phyloP scores from a whole-genome alignment of 257 asterid species.

The Ilex asprella region DNA sequence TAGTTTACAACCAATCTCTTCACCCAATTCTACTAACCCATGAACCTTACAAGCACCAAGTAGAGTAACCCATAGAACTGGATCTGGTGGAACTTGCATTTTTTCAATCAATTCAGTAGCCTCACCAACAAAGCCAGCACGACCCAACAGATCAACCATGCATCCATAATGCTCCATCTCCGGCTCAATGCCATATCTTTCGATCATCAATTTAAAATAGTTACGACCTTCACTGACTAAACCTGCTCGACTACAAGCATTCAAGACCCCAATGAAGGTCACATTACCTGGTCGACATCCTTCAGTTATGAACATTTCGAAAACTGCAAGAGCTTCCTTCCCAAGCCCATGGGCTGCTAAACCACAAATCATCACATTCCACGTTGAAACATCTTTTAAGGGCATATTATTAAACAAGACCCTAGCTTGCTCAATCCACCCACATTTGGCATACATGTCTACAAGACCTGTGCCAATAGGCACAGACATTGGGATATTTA shows the following conservation, averaged over 20 bases:
- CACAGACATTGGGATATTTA: neutral
- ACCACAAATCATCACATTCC: neutral
- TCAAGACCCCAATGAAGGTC: neutral
- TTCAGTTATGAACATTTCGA: neutral
- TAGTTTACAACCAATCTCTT: neutral
- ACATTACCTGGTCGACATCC: neutral
- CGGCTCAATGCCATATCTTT: neutral
- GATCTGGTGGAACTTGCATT: neutral
- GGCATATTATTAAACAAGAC: neutral
- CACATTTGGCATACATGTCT: neutral
- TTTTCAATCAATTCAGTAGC: neutral
- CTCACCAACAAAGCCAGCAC: neutral
- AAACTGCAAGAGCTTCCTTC: neutral
- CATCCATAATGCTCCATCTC: neutral
- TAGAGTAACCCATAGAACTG: neutral
- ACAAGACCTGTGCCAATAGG: neutral
- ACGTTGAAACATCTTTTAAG: neutral
- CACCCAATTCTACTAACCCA: neutral
- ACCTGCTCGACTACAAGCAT: neutral
- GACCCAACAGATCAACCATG: neutral
- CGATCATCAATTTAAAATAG: neutral
- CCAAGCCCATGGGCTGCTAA: neutral
- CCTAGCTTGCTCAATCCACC: neutral
- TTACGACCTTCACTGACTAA: neutral
- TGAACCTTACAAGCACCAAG: neutral